Percentiles rank a stretch among this genome's conserved stretches.
These are phyloP conservation scores for Boechera stricta DNA, from an alignment of 345 rosid genomes.

Conservation along the genomic window DNA sequence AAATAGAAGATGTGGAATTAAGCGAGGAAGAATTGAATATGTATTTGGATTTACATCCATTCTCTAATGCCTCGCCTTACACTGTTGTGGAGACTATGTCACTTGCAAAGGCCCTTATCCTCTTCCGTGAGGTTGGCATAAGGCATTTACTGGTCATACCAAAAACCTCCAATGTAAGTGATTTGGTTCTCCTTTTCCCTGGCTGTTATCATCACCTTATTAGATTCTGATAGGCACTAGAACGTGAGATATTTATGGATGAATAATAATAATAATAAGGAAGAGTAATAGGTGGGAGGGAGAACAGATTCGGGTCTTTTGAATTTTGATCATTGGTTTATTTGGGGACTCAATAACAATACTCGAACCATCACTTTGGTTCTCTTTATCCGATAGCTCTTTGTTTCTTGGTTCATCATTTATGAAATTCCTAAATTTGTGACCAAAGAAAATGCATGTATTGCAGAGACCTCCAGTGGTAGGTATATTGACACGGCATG, in stretches of 20 bases:
- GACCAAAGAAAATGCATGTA: not conserved
- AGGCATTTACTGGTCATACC: slow-evolving; percentile 90
- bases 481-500: slow-evolving; percentile 89
- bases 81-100: slow-evolving; percentile 97
- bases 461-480: slow-evolving; percentile 81
- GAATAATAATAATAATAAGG: not conserved
- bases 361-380: not conserved
- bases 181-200: slow-evolving; percentile 26
- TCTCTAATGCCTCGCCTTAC: slow-evolving; percentile 88
- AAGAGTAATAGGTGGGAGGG: not conserved
- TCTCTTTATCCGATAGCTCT: slow-evolving; percentile 20
- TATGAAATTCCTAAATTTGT: not conserved
- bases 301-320: slow-evolving; percentile 9
- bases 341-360: not conserved
- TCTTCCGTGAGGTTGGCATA: slow-evolving; percentile 86
- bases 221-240: slow-evolving; percentile 8
- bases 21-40: slow-evolving; percentile 85
- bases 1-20: slow-evolving; percentile 69
- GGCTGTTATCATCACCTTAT: slow-evolving; percentile 2
- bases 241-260: not conserved
- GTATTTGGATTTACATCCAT: slow-evolving; percentile 86
- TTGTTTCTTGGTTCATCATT: not conserved
- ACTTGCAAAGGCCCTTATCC: slow-evolving; percentile 79
- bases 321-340: not conserved
- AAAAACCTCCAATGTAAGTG: slow-evolving; percentile 67